phyloP scores from a whole-genome alignment of 192 early-diverging fungal species.

The Coemansia sp. region DNA sequence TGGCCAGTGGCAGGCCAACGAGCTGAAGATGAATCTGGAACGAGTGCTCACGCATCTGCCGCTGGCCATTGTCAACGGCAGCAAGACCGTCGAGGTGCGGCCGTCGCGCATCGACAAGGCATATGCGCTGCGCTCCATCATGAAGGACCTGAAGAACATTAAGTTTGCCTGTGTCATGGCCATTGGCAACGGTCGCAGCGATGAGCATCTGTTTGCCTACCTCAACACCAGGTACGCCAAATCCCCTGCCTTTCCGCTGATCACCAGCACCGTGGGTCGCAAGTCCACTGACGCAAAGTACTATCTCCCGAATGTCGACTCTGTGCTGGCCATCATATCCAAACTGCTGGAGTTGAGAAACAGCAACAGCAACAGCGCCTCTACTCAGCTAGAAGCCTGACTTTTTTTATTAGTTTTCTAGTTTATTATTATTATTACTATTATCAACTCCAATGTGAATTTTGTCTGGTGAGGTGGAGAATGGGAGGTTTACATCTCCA shows the following conservation, averaged over 20 bases:
- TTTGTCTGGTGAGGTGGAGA: too few species aligned
- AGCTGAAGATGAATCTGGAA: constrained; percentile 96
- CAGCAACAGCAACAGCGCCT: not conserved
- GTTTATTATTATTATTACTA: not conserved
- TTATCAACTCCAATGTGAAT: too few species aligned
- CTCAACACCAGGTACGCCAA: constrained; percentile 33
- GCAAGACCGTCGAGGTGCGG: constrained; percentile 95
- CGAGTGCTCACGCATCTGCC: constrained; percentile 92
- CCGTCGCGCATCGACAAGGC: constrained; percentile 93
- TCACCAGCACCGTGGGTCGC: constrained; percentile 93
- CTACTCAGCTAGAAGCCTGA: not conserved
- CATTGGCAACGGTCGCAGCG: constrained; percentile 93
- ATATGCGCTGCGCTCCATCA: constrained; percentile 80
- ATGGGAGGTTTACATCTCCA: too few species aligned
- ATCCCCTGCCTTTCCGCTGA: constrained; percentile 59
- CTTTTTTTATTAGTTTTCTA: constrained; percentile 7
- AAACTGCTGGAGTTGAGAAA: constrained; percentile 14
- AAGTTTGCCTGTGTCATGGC: constrained; percentile 62
- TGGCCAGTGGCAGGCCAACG: constrained; percentile 97
- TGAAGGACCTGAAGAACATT: constrained; percentile 65
- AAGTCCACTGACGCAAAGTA: constrained; percentile 92
- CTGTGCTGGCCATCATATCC: constrained; percentile 38
- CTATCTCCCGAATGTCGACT: constrained; percentile 74
- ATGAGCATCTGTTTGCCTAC: constrained; percentile 88
- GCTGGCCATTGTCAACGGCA: constrained; percentile 89